Percentiles rank a stretch among this genome's conserved stretches.
These are phyloP conservation scores for Polytrichum formosum DNA, from an alignment of 225 moss, liverwort and hornwort genomes.

Conservation along the genomic window DNA sequence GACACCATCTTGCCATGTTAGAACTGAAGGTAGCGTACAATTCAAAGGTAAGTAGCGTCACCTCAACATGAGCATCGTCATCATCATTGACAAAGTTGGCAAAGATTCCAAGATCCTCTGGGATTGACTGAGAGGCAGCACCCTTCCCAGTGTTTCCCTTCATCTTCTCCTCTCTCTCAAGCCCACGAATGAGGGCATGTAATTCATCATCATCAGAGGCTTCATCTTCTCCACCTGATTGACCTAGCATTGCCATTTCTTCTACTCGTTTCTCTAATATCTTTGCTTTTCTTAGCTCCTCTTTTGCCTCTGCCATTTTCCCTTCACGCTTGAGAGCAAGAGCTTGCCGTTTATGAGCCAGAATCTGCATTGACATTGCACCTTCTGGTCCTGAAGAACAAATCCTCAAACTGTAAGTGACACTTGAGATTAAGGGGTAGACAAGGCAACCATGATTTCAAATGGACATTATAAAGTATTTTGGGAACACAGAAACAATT, in stretches of 20 bases:
- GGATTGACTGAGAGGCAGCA: constrained; percentile 18
- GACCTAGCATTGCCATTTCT: constrained; percentile 75
- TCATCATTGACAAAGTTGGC: constrained; percentile 61
- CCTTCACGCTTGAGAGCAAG: constrained; percentile 91
- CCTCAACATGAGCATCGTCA: constrained; percentile 85
- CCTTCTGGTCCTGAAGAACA: constrained; percentile 35
- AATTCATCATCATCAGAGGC: constrained; percentile 82
- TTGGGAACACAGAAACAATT: no score
- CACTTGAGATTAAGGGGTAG: neutral
- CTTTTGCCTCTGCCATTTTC: constrained; percentile 85
- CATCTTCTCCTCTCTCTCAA: constrained; percentile 79
- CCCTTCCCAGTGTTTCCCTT: constrained; percentile 28
- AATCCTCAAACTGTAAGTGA: neutral
- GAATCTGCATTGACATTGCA: constrained; percentile 64
- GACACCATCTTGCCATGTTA: neutral
- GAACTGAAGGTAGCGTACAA: constrained; percentile 14
- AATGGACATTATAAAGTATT: no score
- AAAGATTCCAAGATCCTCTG: constrained; percentile 41
- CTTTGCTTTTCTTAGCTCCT: constrained; percentile 94
- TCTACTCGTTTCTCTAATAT: constrained; percentile 78
- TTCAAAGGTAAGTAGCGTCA: constrained; percentile 17
- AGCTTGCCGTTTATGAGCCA: constrained; percentile 79
- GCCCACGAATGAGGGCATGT: constrained; percentile 70
- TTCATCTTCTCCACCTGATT: constrained; percentile 58
- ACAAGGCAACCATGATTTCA: no score